phyloP scores from a whole-genome alignment of 768 basidiomycete species.

The Hemileccinum impolitum region DNA sequence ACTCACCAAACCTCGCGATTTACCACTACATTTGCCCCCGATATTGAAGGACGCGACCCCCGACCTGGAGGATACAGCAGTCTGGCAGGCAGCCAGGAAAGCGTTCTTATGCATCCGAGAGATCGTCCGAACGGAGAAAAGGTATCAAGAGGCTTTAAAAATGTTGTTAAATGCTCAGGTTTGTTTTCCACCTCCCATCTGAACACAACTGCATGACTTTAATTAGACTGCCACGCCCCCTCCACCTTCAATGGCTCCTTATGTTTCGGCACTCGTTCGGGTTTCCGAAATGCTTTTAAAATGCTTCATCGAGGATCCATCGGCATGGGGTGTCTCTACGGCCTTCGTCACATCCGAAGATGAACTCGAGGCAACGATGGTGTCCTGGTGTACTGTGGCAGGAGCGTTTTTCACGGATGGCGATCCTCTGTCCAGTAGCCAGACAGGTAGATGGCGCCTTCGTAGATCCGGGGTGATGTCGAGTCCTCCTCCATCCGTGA shows the following conservation, averaged over 20 bases:
- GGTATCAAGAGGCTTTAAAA: slow-evolving; percentile 38
- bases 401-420: slow-evolving; percentile 37
- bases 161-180: slow-evolving; percentile 38
- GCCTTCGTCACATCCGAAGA: slow-evolving; percentile 55
- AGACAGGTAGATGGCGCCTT: slow-evolving; percentile 21
- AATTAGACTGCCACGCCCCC: slow-evolving; percentile 40
- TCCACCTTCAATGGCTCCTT: slow-evolving; percentile 48
- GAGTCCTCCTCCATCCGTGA: slow-evolving; percentile 2
- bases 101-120: slow-evolving; percentile 46
- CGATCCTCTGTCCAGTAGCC: slow-evolving; percentile 8
- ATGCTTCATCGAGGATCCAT: slow-evolving; percentile 58
- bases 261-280: slow-evolving; percentile 48
- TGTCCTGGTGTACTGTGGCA: slow-evolving; percentile 43
- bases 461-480: slow-evolving; percentile 16
- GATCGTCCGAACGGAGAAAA: slow-evolving; percentile 45
- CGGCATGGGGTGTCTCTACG: slow-evolving; percentile 59
- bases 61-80: slow-evolving; percentile 22
- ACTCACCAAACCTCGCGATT: background rate
- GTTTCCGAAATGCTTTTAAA: slow-evolving; percentile 50
- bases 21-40: background rate
- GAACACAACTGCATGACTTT: background rate
- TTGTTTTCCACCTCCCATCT: slow-evolving; percentile 5
- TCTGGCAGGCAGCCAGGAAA: slow-evolving; percentile 38
- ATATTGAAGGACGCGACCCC: slow-evolving; percentile 2
- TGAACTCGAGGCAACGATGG: slow-evolving; percentile 52